Conservation (phyloP, 495 filamentous ascomycete genomes). For the Staphylotrichum longicolle region DNA sequence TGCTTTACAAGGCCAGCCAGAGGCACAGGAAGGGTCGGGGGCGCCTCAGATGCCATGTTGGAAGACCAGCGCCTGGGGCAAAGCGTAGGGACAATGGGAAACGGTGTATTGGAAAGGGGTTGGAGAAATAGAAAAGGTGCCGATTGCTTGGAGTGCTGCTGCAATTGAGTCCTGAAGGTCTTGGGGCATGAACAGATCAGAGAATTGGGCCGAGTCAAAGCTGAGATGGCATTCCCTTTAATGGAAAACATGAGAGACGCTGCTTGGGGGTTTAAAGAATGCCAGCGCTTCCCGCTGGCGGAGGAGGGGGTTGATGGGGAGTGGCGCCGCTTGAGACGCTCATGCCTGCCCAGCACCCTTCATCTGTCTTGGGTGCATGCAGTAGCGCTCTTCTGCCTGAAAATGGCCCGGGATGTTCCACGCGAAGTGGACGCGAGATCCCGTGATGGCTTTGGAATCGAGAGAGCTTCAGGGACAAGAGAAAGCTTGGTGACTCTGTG, state of each 20-base stretch:
- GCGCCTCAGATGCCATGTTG: slow-evolving; percentile 37
- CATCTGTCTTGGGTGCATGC: background rate
- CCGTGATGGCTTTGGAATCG: slow-evolving; percentile 18
- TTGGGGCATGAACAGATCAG: background rate
- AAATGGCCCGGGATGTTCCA: background rate
- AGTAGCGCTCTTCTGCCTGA: slow-evolving; percentile 25
- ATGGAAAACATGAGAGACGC: too few species aligned
- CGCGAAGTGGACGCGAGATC: slow-evolving; percentile 25
- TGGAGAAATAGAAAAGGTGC: too few species aligned
- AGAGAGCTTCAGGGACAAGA: background rate
- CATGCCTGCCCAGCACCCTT: too few species aligned
- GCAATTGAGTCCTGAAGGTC: background rate
- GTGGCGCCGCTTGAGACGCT: slow-evolving; percentile 1
- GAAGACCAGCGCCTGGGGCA: background rate
- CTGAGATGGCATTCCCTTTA: too few species aligned
- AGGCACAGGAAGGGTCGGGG: slow-evolving; percentile 47
- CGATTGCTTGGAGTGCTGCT: background rate
- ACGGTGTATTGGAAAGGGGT: background rate
- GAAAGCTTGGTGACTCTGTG: background rate
- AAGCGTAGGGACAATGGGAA: background rate
- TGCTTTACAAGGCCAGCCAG: slow-evolving; percentile 45
- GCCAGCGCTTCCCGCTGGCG: too few species aligned
- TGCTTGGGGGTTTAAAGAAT: too few species aligned
- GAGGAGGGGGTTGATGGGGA: background rate
- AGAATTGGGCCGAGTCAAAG: background rate